These are phyloP conservation scores for Oidiodendron maius DNA, from an alignment of 495 filamentous ascomycete species.

Conservation along the genomic window DNA sequence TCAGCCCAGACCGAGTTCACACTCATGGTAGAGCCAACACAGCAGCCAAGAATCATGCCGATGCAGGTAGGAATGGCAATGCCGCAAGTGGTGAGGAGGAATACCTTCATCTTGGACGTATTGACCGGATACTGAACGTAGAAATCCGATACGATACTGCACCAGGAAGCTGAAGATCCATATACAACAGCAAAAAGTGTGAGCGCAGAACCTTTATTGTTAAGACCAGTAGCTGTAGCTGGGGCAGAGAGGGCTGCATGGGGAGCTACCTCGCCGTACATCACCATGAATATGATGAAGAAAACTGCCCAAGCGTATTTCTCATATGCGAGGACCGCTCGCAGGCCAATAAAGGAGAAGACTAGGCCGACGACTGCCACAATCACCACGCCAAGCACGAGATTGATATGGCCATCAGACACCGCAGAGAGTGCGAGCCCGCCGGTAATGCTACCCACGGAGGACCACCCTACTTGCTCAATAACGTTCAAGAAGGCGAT, in stretches of 20 bases:
- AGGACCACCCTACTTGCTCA: slow-evolving; percentile 44
- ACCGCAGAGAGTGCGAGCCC: slow-evolving; percentile 47
- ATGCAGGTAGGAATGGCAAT: slow-evolving; percentile 47
- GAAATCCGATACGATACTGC: slow-evolving; percentile 51
- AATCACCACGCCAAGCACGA: slow-evolving; percentile 43
- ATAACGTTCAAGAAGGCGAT: slow-evolving; percentile 46
- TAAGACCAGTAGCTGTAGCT: slow-evolving; percentile 27
- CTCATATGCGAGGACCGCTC: slow-evolving; percentile 36
- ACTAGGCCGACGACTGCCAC: slow-evolving; percentile 34
- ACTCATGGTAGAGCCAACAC: slow-evolving; percentile 42
- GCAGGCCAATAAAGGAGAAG: slow-evolving; percentile 41
- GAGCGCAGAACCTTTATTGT: slow-evolving; percentile 39
- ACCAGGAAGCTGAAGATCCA: slow-evolving; percentile 50
- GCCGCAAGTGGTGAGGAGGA: slow-evolving; percentile 38
- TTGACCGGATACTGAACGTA: slow-evolving; percentile 54
- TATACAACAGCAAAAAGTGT: slow-evolving; percentile 48
- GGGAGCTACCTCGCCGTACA: slow-evolving; percentile 44
- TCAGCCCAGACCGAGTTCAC: slow-evolving; percentile 40
- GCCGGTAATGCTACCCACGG: slow-evolving; percentile 40
- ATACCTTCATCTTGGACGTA: slow-evolving; percentile 45
- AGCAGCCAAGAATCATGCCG: slow-evolving; percentile 45
- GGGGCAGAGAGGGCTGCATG: slow-evolving; percentile 36
- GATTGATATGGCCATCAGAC: slow-evolving; percentile 37
- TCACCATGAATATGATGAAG: slow-evolving; percentile 52
- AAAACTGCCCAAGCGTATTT: slow-evolving; percentile 42